Evolutionary conservation across 1,284 basidiomycete species (phyloP), one percentile per base, ranked within the genome.

Genomic region (Crepidotus sp.): DNA sequence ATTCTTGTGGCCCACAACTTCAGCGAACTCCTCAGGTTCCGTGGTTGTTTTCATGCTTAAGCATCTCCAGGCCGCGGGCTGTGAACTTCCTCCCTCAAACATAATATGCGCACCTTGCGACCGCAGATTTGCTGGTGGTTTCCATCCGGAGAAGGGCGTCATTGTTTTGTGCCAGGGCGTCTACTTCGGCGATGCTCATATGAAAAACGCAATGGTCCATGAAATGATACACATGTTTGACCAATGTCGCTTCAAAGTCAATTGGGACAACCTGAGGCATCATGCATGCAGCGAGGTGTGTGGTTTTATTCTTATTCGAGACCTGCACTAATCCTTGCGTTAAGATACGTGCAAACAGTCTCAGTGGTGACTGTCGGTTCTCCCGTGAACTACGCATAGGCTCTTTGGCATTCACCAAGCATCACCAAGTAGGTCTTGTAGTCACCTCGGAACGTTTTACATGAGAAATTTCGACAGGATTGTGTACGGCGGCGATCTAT

Each of bases 141-240:
- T 92, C 61, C 75, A 71, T 22, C 82, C 87, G 0, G 74, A 82
- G 10, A 70, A 76, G 11, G 91, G 91, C 18, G 76, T 74, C 1
- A 77, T 95, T 21, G 61, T 89, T 3, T 69, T 97, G 4, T 96
- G 93, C 60, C 80, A 90, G 53, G 86, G 90, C 34, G 74, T 81
- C 37, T 85, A 91, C 55, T 77, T 81, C 60, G 80, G 73, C 63
- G 85, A 90, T 60, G 73, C 74, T 33, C 91, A 97, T 56, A 83
- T 95, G 79, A 91, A 98, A 63, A 80, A 92, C 59, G 96, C 93
- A 11, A 68, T 98, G 24, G 77, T 89, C 13, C 95, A 98, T 58
- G 95, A 98, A 59, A 78, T 98, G 46, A 69, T 98, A n/a, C 95
- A 98, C 63, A 83, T 93, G 73, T 98, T 86, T 60, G 95, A 98